Base-by-base conservation (phyloP, 192 early-diverging fungal species). In the Spizellomyces punctatus region DNA sequence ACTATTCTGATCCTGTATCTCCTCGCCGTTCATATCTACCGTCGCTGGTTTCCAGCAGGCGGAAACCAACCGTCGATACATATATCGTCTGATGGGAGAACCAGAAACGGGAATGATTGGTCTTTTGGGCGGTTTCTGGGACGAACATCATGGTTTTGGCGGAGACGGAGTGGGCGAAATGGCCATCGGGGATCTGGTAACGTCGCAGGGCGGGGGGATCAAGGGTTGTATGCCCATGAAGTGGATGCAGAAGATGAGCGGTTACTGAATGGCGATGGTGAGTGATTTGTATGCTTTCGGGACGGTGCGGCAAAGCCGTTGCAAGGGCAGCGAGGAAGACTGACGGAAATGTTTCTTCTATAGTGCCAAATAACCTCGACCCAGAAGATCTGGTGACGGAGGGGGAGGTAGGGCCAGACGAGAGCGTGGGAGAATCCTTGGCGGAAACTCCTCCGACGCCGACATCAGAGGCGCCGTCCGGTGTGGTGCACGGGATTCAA, bases 121-220 rank as follows among this genome's bases (percentile, higher is more conserved):
- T 61, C 59, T 41, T 61, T 61, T 61, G 59, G 59, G 10, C 17
- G 59, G 36, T 61, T 61, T 41, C 59, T 61, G 5, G 59, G 59
- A 41, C 17, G 59, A 17, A 61, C 59, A 9, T 61, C 59, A 61
- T 61, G 16, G 17, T 61, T 61, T 42, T 61, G 59, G 59, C 17
- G 59, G 14, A 61, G 59, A 61, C 17, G 42, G 59, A 41, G 42
- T 61, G 16, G 22, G 36, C 59, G 50, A 54, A 19, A 9, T 61
- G 16, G 16, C 4, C 59, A 19, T 19, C 54, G 54, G 54, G n/a
- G n/a, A 41, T 16, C 16, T 42, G 16, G 16, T 5, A 16, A 61
- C 9, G 36, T 14, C 5, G 16, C 59, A 14, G 6, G 17, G 42
- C 59, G 59, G 14, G 59, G 59, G 36, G 16, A 19, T 41, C 17